phyloP scores from a whole-genome alignment of 148 eudicot species.

The Bassia scoparia region DNA sequence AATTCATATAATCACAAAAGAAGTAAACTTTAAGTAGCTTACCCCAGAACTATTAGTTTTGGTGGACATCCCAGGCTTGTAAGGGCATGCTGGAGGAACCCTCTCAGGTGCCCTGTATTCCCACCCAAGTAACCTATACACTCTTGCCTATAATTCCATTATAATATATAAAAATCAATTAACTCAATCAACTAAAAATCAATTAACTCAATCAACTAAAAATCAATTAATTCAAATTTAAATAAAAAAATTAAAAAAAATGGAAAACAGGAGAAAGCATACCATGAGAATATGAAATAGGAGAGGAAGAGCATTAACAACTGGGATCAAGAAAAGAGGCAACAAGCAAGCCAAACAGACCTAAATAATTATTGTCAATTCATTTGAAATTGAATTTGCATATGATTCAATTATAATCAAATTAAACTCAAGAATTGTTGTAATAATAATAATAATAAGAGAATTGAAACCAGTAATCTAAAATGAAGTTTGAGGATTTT shows the following conservation, averaged over 20 bases:
- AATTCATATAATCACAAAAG: not conserved
- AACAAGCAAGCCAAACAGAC: constrained; percentile 58
- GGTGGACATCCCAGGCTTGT: constrained; percentile 46
- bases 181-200: not conserved
- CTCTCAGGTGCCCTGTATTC: constrained; percentile 75
- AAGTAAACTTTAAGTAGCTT: not conserved
- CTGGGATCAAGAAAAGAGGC: constrained; percentile 67
- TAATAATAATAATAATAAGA: too few relatives aligned
- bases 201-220: constrained; percentile 3
- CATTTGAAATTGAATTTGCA: not conserved
- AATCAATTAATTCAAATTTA: not conserved
- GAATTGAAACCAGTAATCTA: too few relatives aligned
- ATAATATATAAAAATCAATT: not conserved
- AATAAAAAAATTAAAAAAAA: not conserved
- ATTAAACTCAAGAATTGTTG: not conserved
- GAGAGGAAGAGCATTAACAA: constrained; percentile 58
- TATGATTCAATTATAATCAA: not conserved
- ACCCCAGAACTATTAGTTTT: constrained; percentile 37
- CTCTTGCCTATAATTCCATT: constrained; percentile 40
- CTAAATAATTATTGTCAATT: constrained; percentile 13
- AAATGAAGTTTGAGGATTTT: not conserved
- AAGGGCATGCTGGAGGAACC: constrained; percentile 75
- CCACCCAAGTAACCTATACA: constrained; percentile 70
- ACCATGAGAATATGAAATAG: constrained; percentile 56
- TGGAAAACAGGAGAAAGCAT: not conserved